Conservation (phyloP, 2,329 filamentous ascomycete genomes). For the Diaporthe nobilis region DNA sequence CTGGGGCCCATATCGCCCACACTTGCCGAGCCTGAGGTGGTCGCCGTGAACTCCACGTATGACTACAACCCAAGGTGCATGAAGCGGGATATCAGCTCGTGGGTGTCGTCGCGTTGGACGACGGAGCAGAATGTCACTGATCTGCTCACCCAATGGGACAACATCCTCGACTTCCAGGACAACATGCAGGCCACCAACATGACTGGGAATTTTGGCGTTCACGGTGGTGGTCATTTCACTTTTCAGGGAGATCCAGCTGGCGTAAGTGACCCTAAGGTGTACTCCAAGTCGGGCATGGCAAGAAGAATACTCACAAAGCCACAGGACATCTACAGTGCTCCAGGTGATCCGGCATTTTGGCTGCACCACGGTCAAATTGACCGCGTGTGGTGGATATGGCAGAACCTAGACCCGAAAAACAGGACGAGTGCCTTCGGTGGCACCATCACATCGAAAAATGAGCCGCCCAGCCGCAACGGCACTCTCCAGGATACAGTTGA, state of each 20-base stretch:
- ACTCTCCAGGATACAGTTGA: background rate
- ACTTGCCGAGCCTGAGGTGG: constrained; percentile 40
- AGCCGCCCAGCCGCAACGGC: background rate
- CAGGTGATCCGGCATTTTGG: constrained; percentile 52
- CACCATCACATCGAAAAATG: constrained; percentile 4
- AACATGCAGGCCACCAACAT: constrained; percentile 10
- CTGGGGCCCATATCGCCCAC: constrained; percentile 38
- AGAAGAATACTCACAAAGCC: background rate
- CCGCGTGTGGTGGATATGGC: constrained; percentile 45
- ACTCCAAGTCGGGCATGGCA: background rate
- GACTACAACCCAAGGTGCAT: constrained; percentile 36
- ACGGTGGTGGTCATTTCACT: constrained; percentile 33
- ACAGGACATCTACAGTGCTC: constrained; percentile 27
- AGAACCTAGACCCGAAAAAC: constrained; percentile 31
- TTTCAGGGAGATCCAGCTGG: constrained; percentile 27
- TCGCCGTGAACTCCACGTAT: constrained; percentile 37
- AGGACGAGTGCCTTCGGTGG: background rate
- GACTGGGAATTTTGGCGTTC: constrained; percentile 21
- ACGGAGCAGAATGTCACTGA: constrained; percentile 10
- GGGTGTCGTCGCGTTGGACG: constrained; percentile 15
- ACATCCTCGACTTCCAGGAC: constrained; percentile 40
- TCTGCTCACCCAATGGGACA: constrained; percentile 33
- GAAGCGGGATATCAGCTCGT: constrained; percentile 39
- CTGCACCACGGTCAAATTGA: constrained; percentile 51
- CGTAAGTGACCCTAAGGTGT: background rate